These are phyloP conservation scores for Ophiostoma triangulosporum DNA, from an alignment of 2,329 filamentous ascomycete genomes.

Conservation along the genomic window DNA sequence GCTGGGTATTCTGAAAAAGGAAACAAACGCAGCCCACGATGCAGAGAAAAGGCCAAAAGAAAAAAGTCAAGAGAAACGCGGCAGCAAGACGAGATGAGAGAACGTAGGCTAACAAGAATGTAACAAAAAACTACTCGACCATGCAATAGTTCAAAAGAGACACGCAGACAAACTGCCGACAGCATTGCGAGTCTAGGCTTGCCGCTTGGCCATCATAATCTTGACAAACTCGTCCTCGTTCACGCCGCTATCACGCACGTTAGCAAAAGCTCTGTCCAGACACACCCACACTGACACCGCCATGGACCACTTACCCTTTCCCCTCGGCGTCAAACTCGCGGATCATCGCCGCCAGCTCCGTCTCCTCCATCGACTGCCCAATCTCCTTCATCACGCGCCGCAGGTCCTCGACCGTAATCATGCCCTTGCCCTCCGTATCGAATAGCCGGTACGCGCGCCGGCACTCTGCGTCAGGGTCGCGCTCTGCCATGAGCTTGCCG, in stretches of 20 bases:
- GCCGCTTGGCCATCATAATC: constrained; percentile 36
- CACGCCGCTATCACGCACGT: constrained; percentile 40
- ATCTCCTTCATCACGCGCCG: constrained; percentile 77
- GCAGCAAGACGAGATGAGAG: not conserved
- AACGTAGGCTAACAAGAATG: not conserved
- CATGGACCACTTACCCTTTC: constrained; percentile 46
- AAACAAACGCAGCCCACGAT: not conserved
- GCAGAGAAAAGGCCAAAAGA: not conserved
- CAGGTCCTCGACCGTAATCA: constrained; percentile 80
- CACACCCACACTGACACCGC: too few species aligned
- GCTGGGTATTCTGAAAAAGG: constrained; percentile 7
- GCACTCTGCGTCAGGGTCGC: constrained; percentile 86
- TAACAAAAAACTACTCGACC: not conserved
- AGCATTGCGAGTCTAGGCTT: constrained; percentile 5
- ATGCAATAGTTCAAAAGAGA: not conserved
- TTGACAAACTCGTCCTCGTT: constrained; percentile 56
- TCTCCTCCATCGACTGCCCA: constrained; percentile 83
- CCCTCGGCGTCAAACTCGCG: constrained; percentile 94
- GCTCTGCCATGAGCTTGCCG: constrained; percentile 63
- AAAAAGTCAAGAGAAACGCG: not conserved
- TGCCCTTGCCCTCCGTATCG: constrained; percentile 81
- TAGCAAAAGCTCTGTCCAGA: too few species aligned
- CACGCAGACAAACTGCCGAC: not conserved
- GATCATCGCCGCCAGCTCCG: constrained; percentile 91
- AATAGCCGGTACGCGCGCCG: constrained; percentile 85